Conservation (phyloP, 2,329 filamentous ascomycete genomes). For the Penicillium sp. region DNA sequence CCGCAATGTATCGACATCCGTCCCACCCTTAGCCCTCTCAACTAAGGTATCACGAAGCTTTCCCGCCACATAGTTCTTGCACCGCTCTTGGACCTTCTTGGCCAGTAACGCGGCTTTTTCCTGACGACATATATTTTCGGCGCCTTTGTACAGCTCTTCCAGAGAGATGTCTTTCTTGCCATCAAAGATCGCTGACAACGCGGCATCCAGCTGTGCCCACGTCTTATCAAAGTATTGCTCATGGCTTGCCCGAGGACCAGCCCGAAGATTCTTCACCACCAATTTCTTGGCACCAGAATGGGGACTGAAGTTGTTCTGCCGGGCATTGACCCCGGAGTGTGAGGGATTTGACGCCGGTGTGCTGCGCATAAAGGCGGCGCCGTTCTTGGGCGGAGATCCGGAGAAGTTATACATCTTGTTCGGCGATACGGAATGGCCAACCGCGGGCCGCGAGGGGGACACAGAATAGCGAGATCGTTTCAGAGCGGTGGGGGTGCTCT, state of each 20-base stretch:
- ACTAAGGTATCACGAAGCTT: slow-evolving; percentile 56
- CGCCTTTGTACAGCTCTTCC: slow-evolving; percentile 81
- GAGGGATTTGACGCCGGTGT: slow-evolving; percentile 18
- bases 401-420: slow-evolving; percentile 52
- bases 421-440: slow-evolving; percentile 20
- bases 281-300: slow-evolving; percentile 75
- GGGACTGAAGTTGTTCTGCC: slow-evolving; percentile 57
- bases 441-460: slow-evolving; percentile 17
- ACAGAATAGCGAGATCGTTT: slow-evolving; percentile 39
- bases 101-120: slow-evolving; percentile 65
- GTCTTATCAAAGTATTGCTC: slow-evolving; percentile 72
- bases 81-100: slow-evolving; percentile 58
- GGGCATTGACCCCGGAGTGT: slow-evolving; percentile 29
- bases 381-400: slow-evolving; percentile 33
- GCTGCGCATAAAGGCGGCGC: slow-evolving; percentile 43
- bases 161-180: slow-evolving; percentile 62
- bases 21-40: slow-evolving; percentile 47
- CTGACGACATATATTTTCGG: slow-evolving; percentile 84
- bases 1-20: slow-evolving; percentile 60
- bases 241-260: slow-evolving; percentile 57
- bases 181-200: slow-evolving; percentile 67
- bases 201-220: slow-evolving; percentile 66
- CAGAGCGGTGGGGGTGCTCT: slow-evolving; percentile 27
- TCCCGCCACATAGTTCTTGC: slow-evolving; percentile 56
- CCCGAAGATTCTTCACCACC: slow-evolving; percentile 85